A percentile compares a stretch with the other conserved stretches of the same genome.
These are phyloP conservation scores for Ceriops tagal DNA, from an alignment of 345 rosid genomes.

Conservation along the genomic window DNA sequence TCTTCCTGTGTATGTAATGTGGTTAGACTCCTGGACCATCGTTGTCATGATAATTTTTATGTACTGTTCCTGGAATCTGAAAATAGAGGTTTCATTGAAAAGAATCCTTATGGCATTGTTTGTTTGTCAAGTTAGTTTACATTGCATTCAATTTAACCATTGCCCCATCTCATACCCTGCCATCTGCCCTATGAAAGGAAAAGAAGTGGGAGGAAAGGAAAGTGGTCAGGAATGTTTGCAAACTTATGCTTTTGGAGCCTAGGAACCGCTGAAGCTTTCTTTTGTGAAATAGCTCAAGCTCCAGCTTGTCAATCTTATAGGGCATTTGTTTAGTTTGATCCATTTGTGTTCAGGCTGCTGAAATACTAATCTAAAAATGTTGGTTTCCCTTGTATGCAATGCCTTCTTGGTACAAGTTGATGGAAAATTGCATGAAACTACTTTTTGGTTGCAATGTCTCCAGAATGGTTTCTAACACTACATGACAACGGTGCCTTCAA, in stretches of 20 bases:
- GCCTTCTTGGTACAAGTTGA: neutral
- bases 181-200: neutral
- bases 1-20: neutral
- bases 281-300: too few species aligned
- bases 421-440: neutral
- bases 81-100: neutral
- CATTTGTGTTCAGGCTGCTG: neutral
- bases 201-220: neutral
- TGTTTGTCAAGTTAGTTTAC: neutral
- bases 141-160: neutral
- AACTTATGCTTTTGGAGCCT: neutral
- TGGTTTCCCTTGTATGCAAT: neutral
- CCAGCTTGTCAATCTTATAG: neutral
- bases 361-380: neutral
- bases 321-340: neutral
- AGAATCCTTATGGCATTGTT: neutral
- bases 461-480: neutral
- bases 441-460: neutral
- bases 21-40: neutral
- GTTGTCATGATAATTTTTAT: neutral
- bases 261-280: too few species aligned
- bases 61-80: neutral
- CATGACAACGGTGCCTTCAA: neutral
- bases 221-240: neutral
- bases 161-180: neutral